Conservation (phyloP, 306 rosid genomes). For the Sphenostylis stenocarpa region DNA sequence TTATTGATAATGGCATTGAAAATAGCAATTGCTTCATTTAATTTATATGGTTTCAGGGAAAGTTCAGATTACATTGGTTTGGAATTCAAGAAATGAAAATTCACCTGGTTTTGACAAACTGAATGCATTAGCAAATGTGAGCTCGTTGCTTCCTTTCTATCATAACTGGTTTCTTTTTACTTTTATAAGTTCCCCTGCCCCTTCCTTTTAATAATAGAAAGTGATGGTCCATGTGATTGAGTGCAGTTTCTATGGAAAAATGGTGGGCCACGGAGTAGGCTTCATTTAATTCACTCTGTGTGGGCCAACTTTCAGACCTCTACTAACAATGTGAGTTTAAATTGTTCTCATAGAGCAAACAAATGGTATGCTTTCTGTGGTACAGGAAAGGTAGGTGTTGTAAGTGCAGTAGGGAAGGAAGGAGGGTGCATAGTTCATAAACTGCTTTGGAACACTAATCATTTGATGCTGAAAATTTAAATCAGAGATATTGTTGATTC, state of each 20-base stretch:
- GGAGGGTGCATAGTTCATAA: constrained; percentile 11
- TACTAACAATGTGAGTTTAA: constrained; percentile 74
- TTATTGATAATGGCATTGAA: constrained; percentile 8
- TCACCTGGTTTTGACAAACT: constrained; percentile 64
- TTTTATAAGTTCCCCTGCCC: neutral
- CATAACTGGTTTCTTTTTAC: neutral
- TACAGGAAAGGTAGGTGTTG: constrained; percentile 3
- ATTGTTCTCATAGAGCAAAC: constrained; percentile 15
- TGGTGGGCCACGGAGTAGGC: constrained; percentile 70
- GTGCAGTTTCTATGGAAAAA: constrained; percentile 87
- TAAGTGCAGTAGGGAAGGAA: no score
- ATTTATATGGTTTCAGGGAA: no score
- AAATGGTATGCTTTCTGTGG: constrained; percentile 15
- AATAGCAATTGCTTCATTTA: constrained; percentile 3
- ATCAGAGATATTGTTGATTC: neutral
- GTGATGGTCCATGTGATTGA: constrained; percentile 21
- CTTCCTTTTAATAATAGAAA: constrained; percentile 6
- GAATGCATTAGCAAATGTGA: constrained; percentile 77
- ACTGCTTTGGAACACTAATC: constrained; percentile 24
- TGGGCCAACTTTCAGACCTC: constrained; percentile 99
- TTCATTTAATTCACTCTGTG: constrained; percentile 85
- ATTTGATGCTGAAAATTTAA: constrained; percentile 17
- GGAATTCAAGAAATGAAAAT: constrained; percentile 89
- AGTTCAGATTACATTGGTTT: constrained; percentile 89
- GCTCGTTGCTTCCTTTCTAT: constrained; percentile 24